A percentile compares a stretch with the other conserved stretches of the same genome.
phyloP scores from a whole-genome alignment of 305 asterid genomes.

The Andrographis paniculata region DNA sequence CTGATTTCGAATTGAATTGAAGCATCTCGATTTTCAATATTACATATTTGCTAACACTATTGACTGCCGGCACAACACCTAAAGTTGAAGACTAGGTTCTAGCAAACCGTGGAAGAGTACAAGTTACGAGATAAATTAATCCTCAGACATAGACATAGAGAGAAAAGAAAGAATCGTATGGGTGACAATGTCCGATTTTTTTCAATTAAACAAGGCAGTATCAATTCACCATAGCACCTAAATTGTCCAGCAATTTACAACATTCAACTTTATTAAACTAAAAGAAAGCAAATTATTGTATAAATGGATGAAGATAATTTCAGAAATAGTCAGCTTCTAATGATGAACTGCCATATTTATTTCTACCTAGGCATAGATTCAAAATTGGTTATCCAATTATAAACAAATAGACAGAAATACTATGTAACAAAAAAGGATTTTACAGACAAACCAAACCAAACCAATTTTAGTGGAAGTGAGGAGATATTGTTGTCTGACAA shows the following conservation, averaged over 20 bases:
- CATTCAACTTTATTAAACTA: slow-evolving; percentile 9
- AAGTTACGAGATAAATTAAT: slow-evolving; percentile 11
- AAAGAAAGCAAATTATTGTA: slow-evolving; percentile 2
- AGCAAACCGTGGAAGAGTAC: slow-evolving; percentile 72
- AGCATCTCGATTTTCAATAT: too few species aligned
- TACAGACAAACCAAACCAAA: slow-evolving; percentile 41
- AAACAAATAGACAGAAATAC: slow-evolving; percentile 9
- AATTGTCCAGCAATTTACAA: slow-evolving; percentile 9
- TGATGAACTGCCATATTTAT: too few species aligned
- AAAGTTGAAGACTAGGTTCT: slow-evolving; percentile 74
- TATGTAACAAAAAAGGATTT: slow-evolving; percentile 4
- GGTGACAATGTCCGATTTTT: background rate
- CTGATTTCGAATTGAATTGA: too few species aligned
- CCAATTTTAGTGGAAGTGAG: slow-evolving; percentile 76
- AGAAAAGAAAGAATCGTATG: slow-evolving; percentile 2
- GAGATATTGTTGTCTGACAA: slow-evolving; percentile 81
- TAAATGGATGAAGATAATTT: slow-evolving; percentile 1
- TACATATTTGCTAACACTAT: too few species aligned
- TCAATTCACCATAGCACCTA: background rate
- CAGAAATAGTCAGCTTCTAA: too few species aligned
- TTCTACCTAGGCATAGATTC: background rate
- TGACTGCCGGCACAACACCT: too few species aligned
- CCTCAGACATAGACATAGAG: slow-evolving; percentile 1
- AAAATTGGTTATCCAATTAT: background rate
- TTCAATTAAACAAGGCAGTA: slow-evolving; percentile 1